These are phyloP conservation scores for Ophiostoma perfectum DNA, from an alignment of 2,329 filamentous ascomycete species.

Conservation along the genomic window DNA sequence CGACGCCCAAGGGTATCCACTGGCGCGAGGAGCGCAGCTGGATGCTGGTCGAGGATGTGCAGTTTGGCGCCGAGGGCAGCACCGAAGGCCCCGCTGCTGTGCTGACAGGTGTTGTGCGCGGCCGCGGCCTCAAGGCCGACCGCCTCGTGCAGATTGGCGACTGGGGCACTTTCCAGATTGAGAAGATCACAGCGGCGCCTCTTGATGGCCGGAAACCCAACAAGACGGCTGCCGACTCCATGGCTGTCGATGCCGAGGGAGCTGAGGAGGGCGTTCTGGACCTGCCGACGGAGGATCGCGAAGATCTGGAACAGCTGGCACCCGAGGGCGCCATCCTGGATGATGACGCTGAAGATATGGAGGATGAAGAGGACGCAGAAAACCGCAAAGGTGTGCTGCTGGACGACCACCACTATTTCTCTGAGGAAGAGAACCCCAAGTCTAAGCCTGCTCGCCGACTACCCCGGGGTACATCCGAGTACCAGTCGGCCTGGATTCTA, in stretches of 20 bases:
- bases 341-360: slow-evolving; percentile 30
- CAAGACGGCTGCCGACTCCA: slow-evolving; percentile 46
- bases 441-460: slow-evolving; percentile 64
- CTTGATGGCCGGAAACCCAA: slow-evolving; percentile 52
- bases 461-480: slow-evolving; percentile 86
- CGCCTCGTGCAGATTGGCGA: slow-evolving; percentile 86
- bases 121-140: slow-evolving; percentile 82
- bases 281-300: slow-evolving; percentile 68
- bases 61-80: slow-evolving; percentile 48
- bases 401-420: slow-evolving; percentile 97
- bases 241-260: slow-evolving; percentile 57
- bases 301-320: slow-evolving; percentile 76
- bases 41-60: slow-evolving; percentile 82
- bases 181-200: slow-evolving; percentile 77
- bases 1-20: slow-evolving; percentile 84
- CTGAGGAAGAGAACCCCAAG: slow-evolving; percentile 68
- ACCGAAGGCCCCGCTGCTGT: slow-evolving; percentile 50
- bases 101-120: slow-evolving; percentile 79
- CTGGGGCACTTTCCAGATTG: slow-evolving; percentile 89
- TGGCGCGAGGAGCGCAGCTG: slow-evolving; percentile 96
- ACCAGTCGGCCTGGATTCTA: slow-evolving; percentile 92
- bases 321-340: slow-evolving; percentile 77
- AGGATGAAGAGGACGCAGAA: slow-evolving; percentile 50
- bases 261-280: slow-evolving; percentile 54
- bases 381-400: slow-evolving; percentile 73